Evolutionary conservation across 176 grass and related monocot genomes (phyloP).

Genomic region (Musa itinerans): DNA sequence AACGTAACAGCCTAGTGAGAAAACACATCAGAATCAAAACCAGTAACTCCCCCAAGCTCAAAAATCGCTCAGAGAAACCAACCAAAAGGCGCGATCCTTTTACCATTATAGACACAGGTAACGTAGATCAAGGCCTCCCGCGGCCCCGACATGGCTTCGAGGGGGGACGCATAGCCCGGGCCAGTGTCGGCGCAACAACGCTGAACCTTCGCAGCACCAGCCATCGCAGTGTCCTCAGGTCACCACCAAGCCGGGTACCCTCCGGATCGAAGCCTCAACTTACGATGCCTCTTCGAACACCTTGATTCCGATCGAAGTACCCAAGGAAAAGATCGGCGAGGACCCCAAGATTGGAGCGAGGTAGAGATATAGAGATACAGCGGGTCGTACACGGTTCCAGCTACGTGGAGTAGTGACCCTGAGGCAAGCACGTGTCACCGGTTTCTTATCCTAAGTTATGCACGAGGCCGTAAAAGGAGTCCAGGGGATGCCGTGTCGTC

Average conservation of each 20-base stretch:
- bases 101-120: slow-evolving; percentile 93
- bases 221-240: slow-evolving; percentile 32
- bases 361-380: too few species aligned
- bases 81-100: slow-evolving; percentile 5
- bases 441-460: too few species aligned
- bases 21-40: background rate
- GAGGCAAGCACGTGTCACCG: too few species aligned
- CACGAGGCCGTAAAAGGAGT: too few species aligned
- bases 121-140: slow-evolving; percentile 81
- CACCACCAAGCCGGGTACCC: background rate
- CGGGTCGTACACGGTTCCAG: too few species aligned
- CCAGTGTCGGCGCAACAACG: slow-evolving; percentile 29
- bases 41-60: background rate
- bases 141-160: slow-evolving; percentile 75
- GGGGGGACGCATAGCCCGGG: slow-evolving; percentile 69
- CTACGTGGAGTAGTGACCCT: too few species aligned
- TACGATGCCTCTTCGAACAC: too few species aligned
- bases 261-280: too few species aligned
- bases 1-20: background rate
- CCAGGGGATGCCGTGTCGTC: too few species aligned
- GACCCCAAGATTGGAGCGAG: too few species aligned
- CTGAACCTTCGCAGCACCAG: slow-evolving; percentile 19
- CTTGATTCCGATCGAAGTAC: too few species aligned
- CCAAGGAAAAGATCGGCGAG: too few species aligned
- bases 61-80: background rate